Base-by-base conservation (phyloP, 768 basidiomycete genomes). In the Pholiota conissans region DNA sequence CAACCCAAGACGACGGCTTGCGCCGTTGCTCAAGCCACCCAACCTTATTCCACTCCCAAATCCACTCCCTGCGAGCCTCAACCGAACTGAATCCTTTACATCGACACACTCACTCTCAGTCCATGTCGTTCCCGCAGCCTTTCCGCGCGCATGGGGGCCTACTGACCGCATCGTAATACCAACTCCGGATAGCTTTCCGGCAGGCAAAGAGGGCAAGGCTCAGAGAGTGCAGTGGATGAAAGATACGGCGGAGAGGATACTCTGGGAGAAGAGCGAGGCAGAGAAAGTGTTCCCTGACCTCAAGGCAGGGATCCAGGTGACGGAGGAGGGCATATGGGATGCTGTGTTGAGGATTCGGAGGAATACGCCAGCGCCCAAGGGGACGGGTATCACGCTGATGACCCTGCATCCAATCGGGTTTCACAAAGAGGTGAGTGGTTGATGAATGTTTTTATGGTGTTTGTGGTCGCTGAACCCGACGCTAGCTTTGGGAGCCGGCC, bases 361-460 rank as follows among this genome's bases (percentile, higher is more conserved):
- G 49, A 67, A 64, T 34, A 37, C 59, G 28, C 50, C 34, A 2
- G 22, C 59, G 3, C 27, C 45, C 11, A 35, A 49, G 18, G 63
- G 52, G 7, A 61, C 54, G 47, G 65, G 65, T 14, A 60, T 70
- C 18, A 70, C 69, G 11, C 52, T 70, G 10, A 53, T 68, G 34
- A 59, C 63, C 7, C 63, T 67, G 7, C 66, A 70, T 52, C 61
- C 65, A 3, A 65, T 67, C 32, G 69, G 69, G 3, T 65, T 70
- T 54, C 67, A 68, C 53, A 70, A 70, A 59, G 67, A 70, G 63
- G 69, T 65, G 14, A 13, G 56, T 26, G 3, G 11, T 16, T 30
- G 42, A 24, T 3, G n/a, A n/a, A n/a, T n/a, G n/a, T n/a, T n/a
- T n/a, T n/a, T n/a, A n/a, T n/a, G n/a, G 11, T 46, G 28, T 13